Evolutionary conservation across 169 alveolate genomes (phyloP), one percentile per base, ranked within the genome.

Genomic region (Plasmodium chabaudi): DNA sequence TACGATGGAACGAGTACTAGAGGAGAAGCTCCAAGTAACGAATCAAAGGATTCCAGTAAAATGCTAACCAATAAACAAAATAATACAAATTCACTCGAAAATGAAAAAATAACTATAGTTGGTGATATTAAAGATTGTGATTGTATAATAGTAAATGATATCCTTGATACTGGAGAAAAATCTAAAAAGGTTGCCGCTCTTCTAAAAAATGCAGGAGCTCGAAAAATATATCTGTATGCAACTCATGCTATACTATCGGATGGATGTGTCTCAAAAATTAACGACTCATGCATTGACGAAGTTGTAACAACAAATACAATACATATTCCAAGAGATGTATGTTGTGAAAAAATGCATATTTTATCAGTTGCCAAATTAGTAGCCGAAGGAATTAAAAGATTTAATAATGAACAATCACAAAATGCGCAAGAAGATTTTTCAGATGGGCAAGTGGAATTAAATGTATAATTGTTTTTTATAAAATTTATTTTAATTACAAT

Each of bases 161-260:
- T 97, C 96, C 95, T 95, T 61, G 98, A 97, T 77, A 95, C 98
- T 17, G 98, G 98, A 44, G 97, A 97, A 57, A 95, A 97, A 61
- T 87, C 96, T n/a, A 93, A 96, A 72, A 92, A 95, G 87, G 97
- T 96, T 46, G 98, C 97, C 0, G 87, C 92, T 72, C 92, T 89
- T 23, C 55, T 96, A 19, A 95, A 95, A 86, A 86, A 75, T 23
- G 87, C 93, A 21, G 98, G 98, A 34, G 98, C 98, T n/a, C 77
- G 94, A 12, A 92, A 95, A 53, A 97, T 97, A 12, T 94, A 91
- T 89, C 95, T 96, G 23, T 95, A 95, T 92, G 98, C 97, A n/a
- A 94, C 98, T 25, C 98, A 97, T 87, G 96, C 96, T 4, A 84
- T 95, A 44, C 88, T 95, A 64, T 87, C 93, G 47, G 95, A 94